Evolutionary conservation across 176 grass and related monocot species (phyloP), one percentile per base, ranked within the genome.

Genomic region (Bolboschoenus planiculmis): DNA sequence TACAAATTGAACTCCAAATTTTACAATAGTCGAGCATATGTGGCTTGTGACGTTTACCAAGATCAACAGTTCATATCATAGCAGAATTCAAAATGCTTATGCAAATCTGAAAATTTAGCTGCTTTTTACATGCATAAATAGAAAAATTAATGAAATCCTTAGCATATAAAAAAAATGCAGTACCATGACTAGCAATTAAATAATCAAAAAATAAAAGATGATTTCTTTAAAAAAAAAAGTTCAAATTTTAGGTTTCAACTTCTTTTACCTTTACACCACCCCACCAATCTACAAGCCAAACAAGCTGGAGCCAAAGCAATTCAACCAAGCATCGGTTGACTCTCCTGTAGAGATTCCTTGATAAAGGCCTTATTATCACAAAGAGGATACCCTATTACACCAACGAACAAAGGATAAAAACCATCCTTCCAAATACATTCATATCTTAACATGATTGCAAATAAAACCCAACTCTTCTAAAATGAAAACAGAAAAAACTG

Each of bases 241-340:
- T 50, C 24, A 76, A 50, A 26, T 50, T 16, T 26, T 43, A 29
- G 42, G 20, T 76, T 74, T 16, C 21, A 39, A 59, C 21, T 50
- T n/a, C 20, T 42, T 11, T 85, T 87, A 95, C 96, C 96, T 93
- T 95, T 70, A 94, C 89, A 11, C 92, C 92, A 79, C 90, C 96
- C 96, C 96, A 98, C 96, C 96, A 98, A 83, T 98, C 96, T 36
- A 95, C 90, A 76, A 98, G 87, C 96, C 96, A 98, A 72, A 98
- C 84, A 68, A 98, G 87, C 84, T 98, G 89, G 55, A 98, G 84
- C 96, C 96, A 98, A 44, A 98, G 56, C 34, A 98, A 84, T 87
- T 95, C 92, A 10, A 85, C 92, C 82, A 98, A 42, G 23, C 86
- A 85, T 39, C 88, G 84, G 85, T 98, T 98, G 78, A 95, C 93